Conservation (phyloP, 257 asterid species). For the Cruciata laevipes region DNA sequence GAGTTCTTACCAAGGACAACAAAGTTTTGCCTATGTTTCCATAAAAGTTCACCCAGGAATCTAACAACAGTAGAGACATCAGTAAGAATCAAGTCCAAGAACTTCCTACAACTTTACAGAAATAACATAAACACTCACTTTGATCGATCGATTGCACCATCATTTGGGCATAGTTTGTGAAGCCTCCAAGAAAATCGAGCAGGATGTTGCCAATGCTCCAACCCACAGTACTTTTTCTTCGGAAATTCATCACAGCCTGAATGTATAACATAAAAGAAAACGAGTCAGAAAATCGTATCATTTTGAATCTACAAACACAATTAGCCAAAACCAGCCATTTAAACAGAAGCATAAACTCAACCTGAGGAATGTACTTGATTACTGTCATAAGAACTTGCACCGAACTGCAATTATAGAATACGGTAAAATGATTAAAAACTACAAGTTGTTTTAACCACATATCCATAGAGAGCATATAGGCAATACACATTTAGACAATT, state of each 20-base stretch:
- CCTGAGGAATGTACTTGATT: constrained; percentile 97
- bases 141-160: constrained; percentile 89
- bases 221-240: constrained; percentile 76
- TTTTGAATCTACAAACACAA: background rate
- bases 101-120: background rate
- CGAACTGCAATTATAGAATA: constrained; percentile 41
- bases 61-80: constrained; percentile 22
- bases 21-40: constrained; percentile 90
- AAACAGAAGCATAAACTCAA: constrained; percentile 11
- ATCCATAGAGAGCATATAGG: background rate
- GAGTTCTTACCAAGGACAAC: constrained; percentile 72
- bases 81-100: background rate
- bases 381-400: constrained; percentile 83
- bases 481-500: background rate
- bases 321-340: background rate
- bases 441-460: too few relatives aligned
- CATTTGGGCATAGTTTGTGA: constrained; percentile 76
- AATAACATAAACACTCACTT: constrained; percentile 33
- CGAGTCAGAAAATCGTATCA: background rate
- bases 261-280: background rate
- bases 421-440: background rate
- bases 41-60: constrained; percentile 79
- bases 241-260: constrained; percentile 67
- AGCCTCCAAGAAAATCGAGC: constrained; percentile 82
- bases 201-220: constrained; percentile 89